phyloP scores from a whole-genome alignment of 352 stramenopile species.

The Phytophthora cactorum region DNA sequence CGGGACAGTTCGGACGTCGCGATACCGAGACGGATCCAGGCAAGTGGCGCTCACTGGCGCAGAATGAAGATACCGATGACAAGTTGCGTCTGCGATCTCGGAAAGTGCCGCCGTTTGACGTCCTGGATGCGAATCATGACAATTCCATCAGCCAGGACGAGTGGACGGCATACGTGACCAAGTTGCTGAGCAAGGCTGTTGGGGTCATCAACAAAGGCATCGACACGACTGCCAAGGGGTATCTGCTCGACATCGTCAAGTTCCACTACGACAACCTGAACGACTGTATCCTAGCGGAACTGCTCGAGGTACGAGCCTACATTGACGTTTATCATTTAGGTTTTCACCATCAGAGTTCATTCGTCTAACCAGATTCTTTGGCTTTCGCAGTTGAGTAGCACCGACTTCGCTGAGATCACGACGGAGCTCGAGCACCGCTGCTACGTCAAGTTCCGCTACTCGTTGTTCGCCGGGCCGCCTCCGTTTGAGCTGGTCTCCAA shows the following conservation, averaged over 20 bases:
- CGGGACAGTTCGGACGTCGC: conserved; percentile 17
- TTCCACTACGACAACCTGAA: conserved; percentile 48
- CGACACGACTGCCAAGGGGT: conserved; percentile 23
- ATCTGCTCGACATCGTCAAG: conserved; percentile 28
- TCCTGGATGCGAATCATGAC: conserved; percentile 34
- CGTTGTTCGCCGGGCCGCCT: conserved; percentile 40
- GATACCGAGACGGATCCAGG: conserved; percentile 3
- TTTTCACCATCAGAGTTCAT: too few species aligned
- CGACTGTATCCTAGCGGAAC: conserved; percentile 29
- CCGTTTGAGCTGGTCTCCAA: conserved; percentile 51
- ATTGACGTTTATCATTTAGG: too few species aligned
- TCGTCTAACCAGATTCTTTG: not conserved
- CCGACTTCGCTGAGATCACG: conserved; percentile 28
- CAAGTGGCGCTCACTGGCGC: conserved; percentile 14
- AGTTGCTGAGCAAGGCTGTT: conserved; percentile 24
- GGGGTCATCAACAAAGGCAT: conserved; percentile 15
- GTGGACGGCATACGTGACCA: conserved; percentile 34
- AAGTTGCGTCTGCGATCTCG: conserved; percentile 8
- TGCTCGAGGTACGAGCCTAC: conserved; percentile 17
- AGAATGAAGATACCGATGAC: conserved; percentile 5
- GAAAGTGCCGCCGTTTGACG: conserved; percentile 25
- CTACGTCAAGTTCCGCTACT: conserved; percentile 64
- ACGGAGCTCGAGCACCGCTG: conserved; percentile 37
- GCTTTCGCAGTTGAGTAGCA: conserved; percentile 5
- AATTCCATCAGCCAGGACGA: conserved; percentile 24